Evolutionary conservation across 2,329 filamentous ascomycete genomes (phyloP), one percentile per base, ranked within the genome.

Genomic region (Zymoseptoria pseudotritici): DNA sequence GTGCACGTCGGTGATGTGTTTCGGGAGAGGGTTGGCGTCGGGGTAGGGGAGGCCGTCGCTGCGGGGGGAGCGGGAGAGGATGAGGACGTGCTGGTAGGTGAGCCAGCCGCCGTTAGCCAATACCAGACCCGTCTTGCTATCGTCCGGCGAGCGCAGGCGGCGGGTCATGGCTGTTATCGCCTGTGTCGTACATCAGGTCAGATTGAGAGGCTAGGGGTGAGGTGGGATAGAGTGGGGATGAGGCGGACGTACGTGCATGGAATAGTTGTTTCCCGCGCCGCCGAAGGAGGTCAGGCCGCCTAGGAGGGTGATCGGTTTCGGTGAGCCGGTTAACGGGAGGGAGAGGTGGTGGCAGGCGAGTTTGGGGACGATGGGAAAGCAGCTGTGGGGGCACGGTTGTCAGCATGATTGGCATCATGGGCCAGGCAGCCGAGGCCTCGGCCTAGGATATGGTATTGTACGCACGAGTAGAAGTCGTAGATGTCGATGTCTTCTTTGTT

Each of bases 261-360:
- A 86, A 61, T 89, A 89, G 58, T 88, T 88, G 63, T 89, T 89
- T 0, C 86, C 86, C 5, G 86, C 86, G 0, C 86, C 86, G 0
- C 86, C 86, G 60, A 89, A 89, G 0, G 82, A 86, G 4, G 86
- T 88, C 57, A 89, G 67, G 0, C 86, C 86, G 0, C 86, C 86
- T 0, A 89, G 76, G 0, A 88, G 71, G 0, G 84, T 87, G 20
- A 87, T 78, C 0, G 82, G 79, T 62, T 83, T 85, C 1, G 71
- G 29, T 68, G 54, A 54, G 4, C 60, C 57, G 17, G 61, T 71
- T 0, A 82, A 74, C 0, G 81, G 76, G 1, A 88, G 68, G 0
- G 78, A 79, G 0, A 89, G 78, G 69, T 88, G 83, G 2, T 81
- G 71, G 26, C 81, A 83, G 1, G 86, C 86, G 0, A 88, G 72